These are phyloP conservation scores for Coemansia sp. DNA, from an alignment of 192 early-diverging fungal genomes.

Conservation along the genomic window DNA sequence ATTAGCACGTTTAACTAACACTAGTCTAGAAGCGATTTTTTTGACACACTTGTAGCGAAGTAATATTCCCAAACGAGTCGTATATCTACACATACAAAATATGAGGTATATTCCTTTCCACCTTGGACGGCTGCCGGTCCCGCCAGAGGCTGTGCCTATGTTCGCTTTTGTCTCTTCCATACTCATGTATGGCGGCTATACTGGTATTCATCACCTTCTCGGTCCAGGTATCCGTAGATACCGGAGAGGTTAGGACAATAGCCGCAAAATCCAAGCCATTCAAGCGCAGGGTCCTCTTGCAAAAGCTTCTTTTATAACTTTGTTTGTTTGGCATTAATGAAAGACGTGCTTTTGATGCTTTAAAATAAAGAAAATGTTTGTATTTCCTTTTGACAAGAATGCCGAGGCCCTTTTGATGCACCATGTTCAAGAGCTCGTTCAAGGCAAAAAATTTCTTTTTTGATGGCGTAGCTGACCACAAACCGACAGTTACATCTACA, in stretches of 20 bases:
- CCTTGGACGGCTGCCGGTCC: slow-evolving; percentile 19
- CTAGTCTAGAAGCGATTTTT: too few species aligned
- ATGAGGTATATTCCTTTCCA: slow-evolving; percentile 21
- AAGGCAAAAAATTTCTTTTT: not conserved
- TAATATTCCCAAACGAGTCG: not conserved
- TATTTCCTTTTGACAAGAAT: slow-evolving; percentile 5
- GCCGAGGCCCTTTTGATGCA: not conserved
- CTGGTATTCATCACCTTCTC: slow-evolving; percentile 13
- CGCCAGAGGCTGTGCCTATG: slow-evolving; percentile 17
- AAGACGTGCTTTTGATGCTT: not conserved
- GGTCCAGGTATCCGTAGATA: slow-evolving; percentile 20
- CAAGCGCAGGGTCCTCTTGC: not conserved
- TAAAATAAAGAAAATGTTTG: slow-evolving; percentile 3
- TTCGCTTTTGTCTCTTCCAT: slow-evolving; percentile 5
- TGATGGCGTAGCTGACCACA: not conserved
- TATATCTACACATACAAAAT: not conserved
- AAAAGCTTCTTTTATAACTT: not conserved
- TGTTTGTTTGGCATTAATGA: not conserved
- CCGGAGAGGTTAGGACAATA: slow-evolving; percentile 24
- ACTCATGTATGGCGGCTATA: slow-evolving; percentile 20
- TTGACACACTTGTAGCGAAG: not conserved
- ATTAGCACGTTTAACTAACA: too few species aligned
- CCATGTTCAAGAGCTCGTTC: not conserved
- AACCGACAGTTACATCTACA: not conserved
- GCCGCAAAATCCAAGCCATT: not conserved